These are phyloP conservation scores for Limtongozyma cylindracea DNA, from an alignment of 805 yeast species.

Conservation along the genomic window DNA sequence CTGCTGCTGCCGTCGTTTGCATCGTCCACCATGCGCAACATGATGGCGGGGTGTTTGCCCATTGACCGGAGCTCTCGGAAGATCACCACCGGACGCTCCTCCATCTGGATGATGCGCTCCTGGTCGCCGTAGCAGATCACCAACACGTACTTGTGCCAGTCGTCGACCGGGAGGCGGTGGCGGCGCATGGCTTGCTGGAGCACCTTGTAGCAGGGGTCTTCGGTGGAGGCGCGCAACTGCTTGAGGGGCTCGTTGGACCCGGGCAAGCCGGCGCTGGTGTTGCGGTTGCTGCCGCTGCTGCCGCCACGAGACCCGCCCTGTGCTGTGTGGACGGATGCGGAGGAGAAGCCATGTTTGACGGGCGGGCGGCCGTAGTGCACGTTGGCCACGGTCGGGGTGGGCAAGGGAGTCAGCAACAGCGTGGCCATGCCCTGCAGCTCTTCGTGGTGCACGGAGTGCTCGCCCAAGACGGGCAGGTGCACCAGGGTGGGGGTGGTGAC, in stretches of 20 bases:
- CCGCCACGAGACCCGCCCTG: too few species aligned
- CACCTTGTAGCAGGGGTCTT: slow-evolving; percentile 77
- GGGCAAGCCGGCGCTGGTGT: slow-evolving; percentile 1
- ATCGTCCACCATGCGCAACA: slow-evolving; percentile 38
- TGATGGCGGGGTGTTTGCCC: slow-evolving; percentile 76
- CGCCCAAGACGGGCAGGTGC: too few species aligned
- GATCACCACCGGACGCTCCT: slow-evolving; percentile 72
- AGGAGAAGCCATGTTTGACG: too few species aligned
- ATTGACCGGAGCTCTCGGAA: slow-evolving; percentile 67
- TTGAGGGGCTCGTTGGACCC: slow-evolving; percentile 38
- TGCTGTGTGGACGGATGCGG: too few species aligned
- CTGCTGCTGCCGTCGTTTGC: slow-evolving; percentile 1
- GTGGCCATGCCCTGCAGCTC: too few species aligned
- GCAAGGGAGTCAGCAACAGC: slow-evolving; percentile 5
- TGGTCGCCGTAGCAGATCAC: slow-evolving; percentile 82
- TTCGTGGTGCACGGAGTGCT: too few species aligned
- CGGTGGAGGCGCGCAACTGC: slow-evolving; percentile 64
- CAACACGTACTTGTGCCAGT: slow-evolving; percentile 73
- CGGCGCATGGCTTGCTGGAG: slow-evolving; percentile 74
- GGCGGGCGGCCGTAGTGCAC: too few species aligned
- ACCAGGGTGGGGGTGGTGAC: too few species aligned
- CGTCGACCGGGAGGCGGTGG: slow-evolving; percentile 52
- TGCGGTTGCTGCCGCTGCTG: slow-evolving; percentile 1
- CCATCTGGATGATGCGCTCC: slow-evolving; percentile 58
- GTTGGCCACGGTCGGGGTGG: slow-evolving; percentile 7